phyloP scores from a whole-genome alignment of 306 rosid genomes.

The Mimosa bimucronata region DNA sequence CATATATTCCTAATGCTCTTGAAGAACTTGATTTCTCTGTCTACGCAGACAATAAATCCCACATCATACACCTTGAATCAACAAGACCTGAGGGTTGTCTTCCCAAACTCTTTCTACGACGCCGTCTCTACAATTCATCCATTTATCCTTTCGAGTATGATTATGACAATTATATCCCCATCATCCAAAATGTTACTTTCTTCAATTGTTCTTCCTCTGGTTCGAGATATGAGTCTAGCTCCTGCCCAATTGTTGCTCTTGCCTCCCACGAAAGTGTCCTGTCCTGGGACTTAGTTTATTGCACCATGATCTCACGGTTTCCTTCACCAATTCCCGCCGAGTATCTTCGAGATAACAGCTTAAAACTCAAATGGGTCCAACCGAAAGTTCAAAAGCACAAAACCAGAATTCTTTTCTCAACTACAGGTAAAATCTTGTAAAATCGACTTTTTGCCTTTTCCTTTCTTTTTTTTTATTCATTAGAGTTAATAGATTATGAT shows the following conservation, averaged over 20 bases:
- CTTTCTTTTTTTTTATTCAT: too few relatives aligned
- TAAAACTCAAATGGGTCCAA: too few relatives aligned
- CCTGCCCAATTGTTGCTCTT: neutral
- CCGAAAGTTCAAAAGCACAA: neutral
- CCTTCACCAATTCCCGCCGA: neutral
- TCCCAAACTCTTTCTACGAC: neutral
- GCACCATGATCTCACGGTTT: conserved; percentile 14
- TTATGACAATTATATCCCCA: too few relatives aligned
- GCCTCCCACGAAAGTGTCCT: neutral
- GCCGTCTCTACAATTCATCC: neutral
- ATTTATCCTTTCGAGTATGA: neutral
- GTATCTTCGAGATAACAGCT: accelerated
- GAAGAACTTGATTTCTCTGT: neutral
- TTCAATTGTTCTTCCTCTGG: conserved; percentile 19
- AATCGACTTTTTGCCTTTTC: too few relatives aligned
- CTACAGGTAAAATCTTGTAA: conserved; percentile 14
- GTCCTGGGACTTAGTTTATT: neutral
- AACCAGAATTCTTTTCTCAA: neutral
- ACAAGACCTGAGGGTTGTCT: conserved; percentile 16
- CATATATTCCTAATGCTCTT: neutral
- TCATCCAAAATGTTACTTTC: conserved; percentile 34
- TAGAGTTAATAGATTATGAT: too few relatives aligned
- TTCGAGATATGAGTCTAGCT: neutral
- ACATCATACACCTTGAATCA: accelerated
- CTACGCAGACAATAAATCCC: neutral